These are phyloP conservation scores for Aspergillus versicolor DNA, from an alignment of 2,329 filamentous ascomycete genomes.

Conservation along the genomic window DNA sequence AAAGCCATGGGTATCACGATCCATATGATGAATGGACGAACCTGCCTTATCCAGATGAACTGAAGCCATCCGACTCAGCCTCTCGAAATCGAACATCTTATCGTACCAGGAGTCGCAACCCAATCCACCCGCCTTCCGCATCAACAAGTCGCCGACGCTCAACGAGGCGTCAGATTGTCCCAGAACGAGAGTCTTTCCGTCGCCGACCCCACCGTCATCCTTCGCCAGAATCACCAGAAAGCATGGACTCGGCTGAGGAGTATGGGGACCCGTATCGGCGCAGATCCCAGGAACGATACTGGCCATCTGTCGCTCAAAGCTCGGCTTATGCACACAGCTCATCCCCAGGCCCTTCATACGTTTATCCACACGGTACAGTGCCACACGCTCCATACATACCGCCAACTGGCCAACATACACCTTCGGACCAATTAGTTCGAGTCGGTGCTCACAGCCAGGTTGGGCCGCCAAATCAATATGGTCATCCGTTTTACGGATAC, in stretches of 20 bases:
- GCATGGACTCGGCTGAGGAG: slow-evolving; percentile 65
- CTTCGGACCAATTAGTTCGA: slow-evolving; percentile 36
- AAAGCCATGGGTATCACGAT: slow-evolving; percentile 42
- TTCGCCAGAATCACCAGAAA: slow-evolving; percentile 58
- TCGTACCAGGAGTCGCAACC: slow-evolving; percentile 36
- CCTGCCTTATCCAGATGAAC: slow-evolving; percentile 45
- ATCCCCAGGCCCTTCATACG: slow-evolving; percentile 42
- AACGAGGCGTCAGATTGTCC: slow-evolving; percentile 36
- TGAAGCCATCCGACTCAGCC: slow-evolving; percentile 49
- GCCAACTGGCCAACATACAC: slow-evolving; percentile 24
- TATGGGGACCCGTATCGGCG: slow-evolving; percentile 51
- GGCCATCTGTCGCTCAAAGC: slow-evolving; percentile 31
- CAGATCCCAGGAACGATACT: slow-evolving; percentile 34
- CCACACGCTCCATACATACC: slow-evolving; percentile 28
- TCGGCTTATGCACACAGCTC: slow-evolving; percentile 41
- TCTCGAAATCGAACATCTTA: slow-evolving; percentile 43
- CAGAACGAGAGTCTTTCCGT: slow-evolving; percentile 36
- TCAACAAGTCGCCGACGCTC: slow-evolving; percentile 39
- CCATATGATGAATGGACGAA: slow-evolving; percentile 41
- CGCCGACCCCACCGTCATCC: slow-evolving; percentile 45
- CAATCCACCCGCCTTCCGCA: slow-evolving; percentile 37
- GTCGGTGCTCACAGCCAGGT: slow-evolving; percentile 26
- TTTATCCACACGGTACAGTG: slow-evolving; percentile 30
- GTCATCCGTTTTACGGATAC: slow-evolving; percentile 30
- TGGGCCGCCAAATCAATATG: slow-evolving; percentile 27